Evolutionary conservation across 2,329 filamentous ascomycete species (phyloP), one percentile per base, ranked within the genome.

Genomic region (Epichloe brachyelytri): DNA sequence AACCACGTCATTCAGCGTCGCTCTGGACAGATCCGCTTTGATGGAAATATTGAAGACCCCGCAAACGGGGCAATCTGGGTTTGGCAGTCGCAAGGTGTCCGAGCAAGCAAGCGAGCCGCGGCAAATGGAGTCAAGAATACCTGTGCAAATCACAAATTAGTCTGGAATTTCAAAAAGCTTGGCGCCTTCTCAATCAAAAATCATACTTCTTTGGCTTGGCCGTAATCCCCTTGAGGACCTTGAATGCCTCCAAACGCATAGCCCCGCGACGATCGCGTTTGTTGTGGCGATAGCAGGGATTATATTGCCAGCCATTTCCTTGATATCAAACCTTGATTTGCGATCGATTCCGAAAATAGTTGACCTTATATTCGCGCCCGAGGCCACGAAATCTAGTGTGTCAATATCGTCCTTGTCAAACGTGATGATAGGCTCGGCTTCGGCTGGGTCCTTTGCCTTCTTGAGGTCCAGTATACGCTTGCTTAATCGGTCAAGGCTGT

Each of bases 301-400:
- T 60, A 98, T 98, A 65, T 98, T 98, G 50, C 93, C 93, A 4
- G 93, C 93, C 91, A 97, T 98, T 69, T 98, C 86, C 71, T 98
- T 98, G 61, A 93, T 90, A 63, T 97, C 90, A 62, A 97, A 98
- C 53, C 94, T 88, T 20, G 89, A 95, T 65, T 88, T 91, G 4
- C 75, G 71, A 50, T 91, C 86, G 52, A 98, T 95, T 51, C 83
- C 85, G 63, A 98, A 98, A n/a, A 95, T 77, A 22, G 80, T 75
- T 1, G 91, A 93, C 43, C 93, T 81, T 22, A 98, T 79, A 61
- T 98, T 98, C 33, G 91, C 88, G 58, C 85, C 88, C 0, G 93
- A 82, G 1, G 89, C 80, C 6, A 98, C 93, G 65, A 98, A 97
- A 63, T 98, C 90, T 7, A 98, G 75, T 0, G 91, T 96, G 63